A percentile compares a stretch with the other conserved stretches of the same genome.
phyloP scores from a whole-genome alignment of 2,329 filamentous ascomycete genomes.

The Cadophora malorum region DNA sequence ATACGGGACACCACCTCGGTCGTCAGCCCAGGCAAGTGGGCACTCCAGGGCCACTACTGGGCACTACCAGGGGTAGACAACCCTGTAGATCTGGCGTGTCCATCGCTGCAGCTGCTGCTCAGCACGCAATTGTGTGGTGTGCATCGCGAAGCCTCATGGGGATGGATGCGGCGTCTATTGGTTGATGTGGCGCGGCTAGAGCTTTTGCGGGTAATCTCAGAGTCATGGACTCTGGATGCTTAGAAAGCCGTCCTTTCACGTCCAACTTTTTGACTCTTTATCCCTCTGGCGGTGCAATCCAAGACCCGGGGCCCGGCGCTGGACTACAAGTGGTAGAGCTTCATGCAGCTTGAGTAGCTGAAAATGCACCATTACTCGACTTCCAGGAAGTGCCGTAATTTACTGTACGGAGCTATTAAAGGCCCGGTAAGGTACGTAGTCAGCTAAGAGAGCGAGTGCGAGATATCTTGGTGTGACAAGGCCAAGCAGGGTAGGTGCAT shows the following conservation, averaged over 20 bases:
- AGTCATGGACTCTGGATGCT: slow-evolving; percentile 25
- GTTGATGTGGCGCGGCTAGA: slow-evolving; percentile 9
- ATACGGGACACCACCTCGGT: slow-evolving; percentile 23
- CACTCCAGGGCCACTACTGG: not conserved
- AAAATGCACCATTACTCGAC: slow-evolving; percentile 15
- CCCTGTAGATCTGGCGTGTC: slow-evolving; percentile 27
- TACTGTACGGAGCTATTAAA: not conserved
- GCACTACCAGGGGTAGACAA: slow-evolving; percentile 14
- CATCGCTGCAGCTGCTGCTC: slow-evolving; percentile 1
- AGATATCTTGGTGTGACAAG: not conserved
- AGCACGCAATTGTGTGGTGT: slow-evolving; percentile 23
- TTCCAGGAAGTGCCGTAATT: slow-evolving; percentile 3
- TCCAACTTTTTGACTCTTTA: not conserved
- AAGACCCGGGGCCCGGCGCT: slow-evolving; percentile 4
- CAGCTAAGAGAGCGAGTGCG: slow-evolving; percentile 1
- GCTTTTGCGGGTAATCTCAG: slow-evolving; percentile 21
- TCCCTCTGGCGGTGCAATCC: not conserved
- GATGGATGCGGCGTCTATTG: slow-evolving; percentile 11
- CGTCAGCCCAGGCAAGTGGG: slow-evolving; percentile 25
- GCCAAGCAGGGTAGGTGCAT: not conserved
- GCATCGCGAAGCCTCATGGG: slow-evolving; percentile 19
- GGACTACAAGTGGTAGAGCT: slow-evolving; percentile 14
- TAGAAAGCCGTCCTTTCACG: slow-evolving; percentile 21
- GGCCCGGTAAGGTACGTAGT: not conserved
- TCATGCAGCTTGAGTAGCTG: slow-evolving; percentile 12